Evolutionary conservation across 129 eudicot genomes (phyloP), one percentile per base, ranked within the genome.

Genomic region (Apium graveolens): DNA sequence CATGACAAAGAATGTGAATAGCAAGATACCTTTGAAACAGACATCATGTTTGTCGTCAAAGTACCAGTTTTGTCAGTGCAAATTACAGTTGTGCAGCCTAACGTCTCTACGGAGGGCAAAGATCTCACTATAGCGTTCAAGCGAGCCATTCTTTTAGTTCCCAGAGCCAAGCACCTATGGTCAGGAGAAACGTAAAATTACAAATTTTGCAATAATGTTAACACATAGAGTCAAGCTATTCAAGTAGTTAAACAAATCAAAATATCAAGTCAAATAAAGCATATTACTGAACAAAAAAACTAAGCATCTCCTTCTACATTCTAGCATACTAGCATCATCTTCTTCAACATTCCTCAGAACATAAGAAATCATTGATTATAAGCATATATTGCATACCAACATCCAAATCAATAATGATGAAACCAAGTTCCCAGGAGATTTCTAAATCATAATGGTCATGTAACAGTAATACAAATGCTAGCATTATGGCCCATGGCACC

Each of bases 11-110:
- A 21, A 55, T 13, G 18, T 17, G 44, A 42, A 76, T 62, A 32
- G 49, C n/a, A 73, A 80, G 78, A 39, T 60, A 94, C 99, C 97
- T 95, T 95, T 31, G 97, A 92, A 80, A 90, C 95, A 78, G 99
- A 90, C 99, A 96, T 96, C 99, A 96, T 96, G 74, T 92, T 96
- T 18, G 99, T 96, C 42, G 99, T 96, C 86, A 96, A 89, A 20
- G 99, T 96, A 81, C 99, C 99, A 81, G 99, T 96, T 85, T 96
- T 96, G 88, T 96, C 99, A 78, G 97, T 96, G 93, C 99, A 96
- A 44, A 96, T 96, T 71, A 96, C 99, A 44, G 99, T 96, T 62
- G 99, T 96, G 83, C 99, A 96, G 79, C 99, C 99, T 66, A 96
- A 89, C 39, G 99, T 96, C 86, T 96, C 99, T 32, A 96, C 99